phyloP scores from a whole-genome alignment of 345 rosid genomes.

The Ceriops decandra region DNA sequence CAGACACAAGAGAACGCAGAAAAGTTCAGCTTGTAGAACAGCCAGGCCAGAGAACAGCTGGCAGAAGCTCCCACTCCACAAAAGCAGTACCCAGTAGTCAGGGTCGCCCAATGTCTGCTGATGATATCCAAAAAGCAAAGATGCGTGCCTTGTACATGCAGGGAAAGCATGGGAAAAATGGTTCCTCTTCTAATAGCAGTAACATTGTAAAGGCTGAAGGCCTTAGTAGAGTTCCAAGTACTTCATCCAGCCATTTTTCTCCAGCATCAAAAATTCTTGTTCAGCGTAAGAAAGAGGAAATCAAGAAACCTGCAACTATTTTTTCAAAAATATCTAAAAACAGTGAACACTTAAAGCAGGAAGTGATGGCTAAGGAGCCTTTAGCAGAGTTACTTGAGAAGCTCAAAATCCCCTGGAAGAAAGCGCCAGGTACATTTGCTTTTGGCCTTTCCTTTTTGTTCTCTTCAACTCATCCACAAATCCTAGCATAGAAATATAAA shows the following conservation, averaged over 20 bases:
- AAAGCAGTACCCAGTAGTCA: slow-evolving; percentile 51
- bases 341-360: slow-evolving; percentile 26
- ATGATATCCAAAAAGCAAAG: slow-evolving; percentile 98
- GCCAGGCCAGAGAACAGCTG: slow-evolving; percentile 79
- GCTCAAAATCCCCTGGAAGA: slow-evolving; percentile 62
- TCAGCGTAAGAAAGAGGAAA: slow-evolving; percentile 46
- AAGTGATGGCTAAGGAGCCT: slow-evolving; percentile 43
- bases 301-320: slow-evolving; percentile 25
- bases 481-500: slow-evolving; percentile 10
- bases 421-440: slow-evolving; percentile 71
- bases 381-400: slow-evolving; percentile 44
- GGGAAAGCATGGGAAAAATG: slow-evolving; percentile 61
- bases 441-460: slow-evolving; percentile 20
- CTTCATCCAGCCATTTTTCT: slow-evolving; percentile 26
- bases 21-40: slow-evolving; percentile 95
- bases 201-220: slow-evolving; percentile 40
- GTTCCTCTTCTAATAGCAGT: slow-evolving; percentile 41
- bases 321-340: slow-evolving; percentile 19
- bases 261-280: slow-evolving; percentile 28
- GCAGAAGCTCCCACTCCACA: slow-evolving; percentile 61
- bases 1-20: slow-evolving; percentile 87
- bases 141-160: slow-evolving; percentile 84
- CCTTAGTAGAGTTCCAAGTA: slow-evolving; percentile 34
- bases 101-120: slow-evolving; percentile 96
- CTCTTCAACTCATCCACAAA: slow-evolving; percentile 16